Evolutionary conservation across 2,329 filamentous ascomycete species (phyloP).

Genomic region (Dryadomyces quercus-mongolicae): DNA sequence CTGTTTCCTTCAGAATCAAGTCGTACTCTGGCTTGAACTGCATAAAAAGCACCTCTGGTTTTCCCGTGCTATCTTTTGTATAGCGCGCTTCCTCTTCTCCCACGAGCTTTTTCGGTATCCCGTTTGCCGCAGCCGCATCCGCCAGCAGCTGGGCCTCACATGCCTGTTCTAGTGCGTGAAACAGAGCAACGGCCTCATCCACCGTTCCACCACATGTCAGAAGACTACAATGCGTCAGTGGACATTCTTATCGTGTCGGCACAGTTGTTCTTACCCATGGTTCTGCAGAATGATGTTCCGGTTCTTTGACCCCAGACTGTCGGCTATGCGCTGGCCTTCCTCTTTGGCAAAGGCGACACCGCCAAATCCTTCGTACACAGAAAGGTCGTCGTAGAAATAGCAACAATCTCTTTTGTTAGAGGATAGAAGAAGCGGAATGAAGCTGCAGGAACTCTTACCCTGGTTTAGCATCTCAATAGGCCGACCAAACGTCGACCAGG

Average conservation of each 20-base stretch:
- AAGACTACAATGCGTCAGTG: not conserved
- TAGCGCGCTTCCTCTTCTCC: conserved; percentile 22
- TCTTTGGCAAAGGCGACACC: conserved; percentile 44
- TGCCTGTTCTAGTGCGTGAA: conserved; percentile 42
- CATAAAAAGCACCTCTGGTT: not conserved
- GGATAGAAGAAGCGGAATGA: not conserved
- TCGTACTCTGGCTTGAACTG: not conserved
- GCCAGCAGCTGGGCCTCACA: conserved; percentile 55
- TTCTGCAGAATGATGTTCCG: not conserved
- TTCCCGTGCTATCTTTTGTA: conserved; percentile 1
- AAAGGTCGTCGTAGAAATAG: conserved; percentile 53
- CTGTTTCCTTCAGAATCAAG: not conserved
- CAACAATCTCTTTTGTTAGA: conserved; percentile 32
- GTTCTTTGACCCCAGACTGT: conserved; percentile 14
- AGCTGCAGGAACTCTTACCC: conserved; percentile 3
- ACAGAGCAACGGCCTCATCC: not conserved
- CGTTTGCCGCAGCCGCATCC: conserved; percentile 29
- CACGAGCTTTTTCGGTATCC: conserved; percentile 15
- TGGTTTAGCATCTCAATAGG: conserved; percentile 58
- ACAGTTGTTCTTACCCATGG: not conserved
- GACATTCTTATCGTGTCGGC: not conserved
- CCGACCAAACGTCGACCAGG: conserved; percentile 51
- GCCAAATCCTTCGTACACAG: conserved; percentile 46
- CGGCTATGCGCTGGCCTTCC: conserved; percentile 52
- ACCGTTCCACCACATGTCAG: not conserved